Evolutionary conservation across 2,329 filamentous ascomycete species (phyloP).

Genomic region (Aspergillus nomiae): DNA sequence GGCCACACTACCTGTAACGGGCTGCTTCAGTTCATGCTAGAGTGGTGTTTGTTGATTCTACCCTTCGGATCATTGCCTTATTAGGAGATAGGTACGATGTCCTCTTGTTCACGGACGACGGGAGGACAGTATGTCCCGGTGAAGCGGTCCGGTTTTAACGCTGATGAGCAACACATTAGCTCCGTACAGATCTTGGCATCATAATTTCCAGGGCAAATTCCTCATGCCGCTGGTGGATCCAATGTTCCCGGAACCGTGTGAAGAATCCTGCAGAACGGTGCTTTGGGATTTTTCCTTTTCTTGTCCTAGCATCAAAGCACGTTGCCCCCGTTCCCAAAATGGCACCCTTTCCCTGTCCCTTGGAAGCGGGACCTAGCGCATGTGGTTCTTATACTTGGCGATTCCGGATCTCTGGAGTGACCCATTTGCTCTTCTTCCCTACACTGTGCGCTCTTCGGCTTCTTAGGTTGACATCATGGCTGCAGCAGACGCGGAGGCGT

Average conservation of each 20-base stretch:
- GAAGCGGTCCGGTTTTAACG: not conserved
- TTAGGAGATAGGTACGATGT: not conserved
- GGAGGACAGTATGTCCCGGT: not conserved
- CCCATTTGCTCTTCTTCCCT: not conserved
- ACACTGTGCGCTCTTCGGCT: not conserved
- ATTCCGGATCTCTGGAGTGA: not conserved
- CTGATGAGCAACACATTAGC: not conserved
- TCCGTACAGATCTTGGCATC: not conserved
- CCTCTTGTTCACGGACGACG: not conserved
- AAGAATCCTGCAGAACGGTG: not conserved
- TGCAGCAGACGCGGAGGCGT: conserved; percentile 39
- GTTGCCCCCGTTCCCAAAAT: not conserved
- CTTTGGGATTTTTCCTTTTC: not conserved
- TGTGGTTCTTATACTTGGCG: not conserved
- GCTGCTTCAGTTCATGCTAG: not conserved
- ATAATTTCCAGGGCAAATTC: not conserved
- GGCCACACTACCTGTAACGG: not conserved
- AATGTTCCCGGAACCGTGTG: not conserved
- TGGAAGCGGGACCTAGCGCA: not conserved
- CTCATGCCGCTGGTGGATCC: not conserved
- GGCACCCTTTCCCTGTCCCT: not conserved
- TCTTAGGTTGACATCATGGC: not conserved
- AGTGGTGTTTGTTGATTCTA: not conserved
- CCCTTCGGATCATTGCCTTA: not conserved
- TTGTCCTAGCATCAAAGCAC: not conserved